Base-by-base conservation (phyloP, 495 filamentous ascomycete genomes). In the Pseudotulostoma volvatum region DNA sequence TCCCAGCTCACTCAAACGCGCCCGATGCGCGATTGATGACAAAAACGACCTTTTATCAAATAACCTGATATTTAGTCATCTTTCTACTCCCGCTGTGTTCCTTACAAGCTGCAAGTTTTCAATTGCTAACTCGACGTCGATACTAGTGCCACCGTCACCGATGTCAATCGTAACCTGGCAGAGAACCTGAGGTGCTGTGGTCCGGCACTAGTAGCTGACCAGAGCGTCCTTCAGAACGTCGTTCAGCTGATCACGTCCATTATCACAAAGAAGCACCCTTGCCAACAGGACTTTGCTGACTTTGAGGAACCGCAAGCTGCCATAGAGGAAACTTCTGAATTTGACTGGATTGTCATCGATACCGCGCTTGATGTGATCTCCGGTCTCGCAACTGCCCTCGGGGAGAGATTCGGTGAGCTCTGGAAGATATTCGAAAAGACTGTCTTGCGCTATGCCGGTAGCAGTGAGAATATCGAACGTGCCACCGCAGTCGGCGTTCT, bases 1-100 rank as follows among this genome's bases (percentile, higher is more conserved):
- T 28, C 88, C 86, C 86, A 95, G 85, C 86, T 95, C 88, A 94
- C 88, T 93, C 80, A 79, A 79, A 96, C 73, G 74, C 81, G 65
- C 65, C 50, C 59, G 68, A 63, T 52, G 63, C 74, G 81, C 71
- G 73, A 63, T 72, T 94, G 87, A 78, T 85, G 85, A 70, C 74
- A 90, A 93, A 64, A 44, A 64, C 84, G 82, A 83, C 66, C 73
- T 66, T 71, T 79, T 11, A 28, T 61, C 68, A 36, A 38, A 51
- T 55, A 50, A 31, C 43, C 49, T 61, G 54, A 63, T 40, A 48
- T 33, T 28, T 23, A 31, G 15, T 31, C 44, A 38, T 44, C 38
- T 38, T 44, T 38, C n/a, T 38, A 36, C 39, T 36, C 41, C 36
- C 36, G 41, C 42, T 41, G 31, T 42, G 38, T 34, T 39, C 20